phyloP scores from a whole-genome alignment of 139 green algal genomes.

The Gonium pectorale region DNA sequence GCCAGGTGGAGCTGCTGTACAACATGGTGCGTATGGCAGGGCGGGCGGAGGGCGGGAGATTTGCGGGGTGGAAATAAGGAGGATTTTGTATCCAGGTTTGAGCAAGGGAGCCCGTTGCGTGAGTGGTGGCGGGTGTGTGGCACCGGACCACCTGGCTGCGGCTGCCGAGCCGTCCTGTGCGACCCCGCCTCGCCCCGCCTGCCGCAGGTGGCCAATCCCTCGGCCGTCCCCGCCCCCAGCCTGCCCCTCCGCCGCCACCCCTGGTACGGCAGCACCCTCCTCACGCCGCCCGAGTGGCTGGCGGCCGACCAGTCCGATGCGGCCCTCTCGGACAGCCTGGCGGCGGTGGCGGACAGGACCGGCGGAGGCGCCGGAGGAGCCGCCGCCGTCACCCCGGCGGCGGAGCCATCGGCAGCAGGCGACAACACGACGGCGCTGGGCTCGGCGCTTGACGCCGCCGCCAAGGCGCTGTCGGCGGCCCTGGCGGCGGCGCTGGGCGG shows the following conservation, averaged over 20 bases:
- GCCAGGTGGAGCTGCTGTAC: conserved; percentile 21
- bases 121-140: too few relatives aligned
- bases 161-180: too few relatives aligned
- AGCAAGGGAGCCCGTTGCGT: too few relatives aligned
- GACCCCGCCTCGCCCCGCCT: neutral
- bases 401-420: neutral
- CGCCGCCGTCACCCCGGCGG: neutral
- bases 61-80: neutral
- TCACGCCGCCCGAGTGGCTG: conserved; percentile 32
- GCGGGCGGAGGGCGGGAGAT: neutral
- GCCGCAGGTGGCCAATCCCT: conserved; percentile 3
- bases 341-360: neutral
- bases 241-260: conserved; percentile 27
- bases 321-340: neutral
- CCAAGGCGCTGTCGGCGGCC: neutral
- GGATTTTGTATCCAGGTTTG: too few relatives aligned
- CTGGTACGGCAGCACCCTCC: conserved; percentile 40
- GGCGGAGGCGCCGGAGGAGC: neutral
- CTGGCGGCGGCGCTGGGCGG: neutral
- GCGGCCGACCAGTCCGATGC: conserved; percentile 9
- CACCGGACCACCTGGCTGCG: too few relatives aligned
- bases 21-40: conserved; percentile 12
- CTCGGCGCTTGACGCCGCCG: neutral
- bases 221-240: neutral
- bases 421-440: neutral